These are phyloP conservation scores for Penicillium sp. DNA, from an alignment of 2,329 filamentous ascomycete species.

Conservation along the genomic window DNA sequence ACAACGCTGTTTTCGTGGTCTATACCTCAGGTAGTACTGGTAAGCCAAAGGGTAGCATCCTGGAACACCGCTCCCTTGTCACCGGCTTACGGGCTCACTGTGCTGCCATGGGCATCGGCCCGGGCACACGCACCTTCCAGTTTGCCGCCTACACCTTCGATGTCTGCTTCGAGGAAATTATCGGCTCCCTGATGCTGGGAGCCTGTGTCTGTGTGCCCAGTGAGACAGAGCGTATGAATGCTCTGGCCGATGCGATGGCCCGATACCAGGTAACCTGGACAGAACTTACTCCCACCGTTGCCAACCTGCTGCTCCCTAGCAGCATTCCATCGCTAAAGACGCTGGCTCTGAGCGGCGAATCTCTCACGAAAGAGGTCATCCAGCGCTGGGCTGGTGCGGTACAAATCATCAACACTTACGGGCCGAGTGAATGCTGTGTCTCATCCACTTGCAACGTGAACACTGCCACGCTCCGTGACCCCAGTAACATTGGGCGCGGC, in stretches of 20 bases:
- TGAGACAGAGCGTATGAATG: constrained; percentile 34
- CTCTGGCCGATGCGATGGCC: background rate
- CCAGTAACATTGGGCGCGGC: background rate
- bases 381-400: background rate
- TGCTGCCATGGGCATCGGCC: background rate
- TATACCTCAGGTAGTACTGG: constrained; percentile 7
- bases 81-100: background rate
- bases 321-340: constrained; percentile 25
- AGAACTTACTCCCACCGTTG: constrained; percentile 56
- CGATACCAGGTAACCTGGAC: constrained; percentile 40
- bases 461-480: background rate
- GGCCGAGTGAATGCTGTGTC: constrained; percentile 7
- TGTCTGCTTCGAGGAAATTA: constrained; percentile 31
- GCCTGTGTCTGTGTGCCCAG: constrained; percentile 45
- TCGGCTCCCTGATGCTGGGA: constrained; percentile 38
- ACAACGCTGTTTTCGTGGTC: background rate
- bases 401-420: constrained; percentile 1
- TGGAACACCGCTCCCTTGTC: constrained; percentile 2
- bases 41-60: constrained; percentile 2
- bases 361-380: constrained; percentile 5
- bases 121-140: constrained; percentile 22
- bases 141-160: constrained; percentile 42
- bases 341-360: constrained; percentile 36
- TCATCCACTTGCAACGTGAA: background rate
- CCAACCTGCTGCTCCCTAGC: constrained; percentile 21